Evolutionary conservation across 306 rosid genomes (phyloP).

Genomic region (Betula pendula): DNA sequence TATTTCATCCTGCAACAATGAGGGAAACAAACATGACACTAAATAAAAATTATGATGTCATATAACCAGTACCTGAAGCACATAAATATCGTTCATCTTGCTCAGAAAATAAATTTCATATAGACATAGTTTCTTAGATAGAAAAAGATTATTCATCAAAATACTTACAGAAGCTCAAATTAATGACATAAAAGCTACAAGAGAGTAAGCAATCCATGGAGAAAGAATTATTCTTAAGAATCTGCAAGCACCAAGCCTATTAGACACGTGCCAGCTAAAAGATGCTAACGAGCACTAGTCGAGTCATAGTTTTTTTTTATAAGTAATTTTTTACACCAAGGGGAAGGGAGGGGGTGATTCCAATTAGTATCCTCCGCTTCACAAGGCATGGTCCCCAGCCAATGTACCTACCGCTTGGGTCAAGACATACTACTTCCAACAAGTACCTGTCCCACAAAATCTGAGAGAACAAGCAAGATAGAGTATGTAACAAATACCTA

Average conservation of each 20-base stretch:
- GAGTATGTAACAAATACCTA: neutral
- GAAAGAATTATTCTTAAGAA: neutral
- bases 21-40: conserved; percentile 15
- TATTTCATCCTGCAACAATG: conserved; percentile 64
- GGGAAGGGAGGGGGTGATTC: no score
- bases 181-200: neutral
- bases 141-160: neutral
- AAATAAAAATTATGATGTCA: neutral
- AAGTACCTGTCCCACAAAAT: neutral
- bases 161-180: neutral
- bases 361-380: no score
- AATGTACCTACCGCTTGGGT: no score
- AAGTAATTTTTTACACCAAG: no score
- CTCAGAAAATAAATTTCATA: neutral
- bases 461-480: neutral
- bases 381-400: no score
- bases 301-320: no score
- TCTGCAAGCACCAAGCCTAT: neutral
- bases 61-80: neutral
- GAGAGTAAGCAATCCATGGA: neutral
- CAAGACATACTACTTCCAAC: neutral
- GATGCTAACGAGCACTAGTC: neutral
- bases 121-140: neutral
- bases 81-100: neutral
- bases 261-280: no score